Percentiles rank a stretch among this genome's conserved stretches.
Conservation (phyloP, 352 stramenopile species). For the Globisporangium viniferum region DNA sequence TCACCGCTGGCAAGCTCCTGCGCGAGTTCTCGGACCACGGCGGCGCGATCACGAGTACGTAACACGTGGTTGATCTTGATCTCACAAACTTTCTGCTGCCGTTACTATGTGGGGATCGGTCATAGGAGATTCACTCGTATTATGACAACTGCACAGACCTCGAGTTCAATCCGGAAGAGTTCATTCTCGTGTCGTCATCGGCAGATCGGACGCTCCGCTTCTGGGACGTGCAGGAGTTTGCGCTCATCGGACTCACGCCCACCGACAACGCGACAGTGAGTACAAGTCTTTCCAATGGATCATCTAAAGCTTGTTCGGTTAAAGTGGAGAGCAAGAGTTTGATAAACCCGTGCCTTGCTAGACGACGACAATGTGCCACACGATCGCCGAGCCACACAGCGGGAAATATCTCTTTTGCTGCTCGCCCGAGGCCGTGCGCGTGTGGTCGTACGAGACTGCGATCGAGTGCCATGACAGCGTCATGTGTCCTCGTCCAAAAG, state of each 20-base stretch:
- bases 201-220: constrained; percentile 78
- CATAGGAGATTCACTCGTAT: background rate
- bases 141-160: constrained; percentile 22
- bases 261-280: constrained; percentile 70
- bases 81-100: background rate
- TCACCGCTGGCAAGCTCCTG: constrained; percentile 74
- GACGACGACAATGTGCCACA: constrained; percentile 84
- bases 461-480: constrained; percentile 84
- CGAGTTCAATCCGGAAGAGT: constrained; percentile 86
- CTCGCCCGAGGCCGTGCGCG: constrained; percentile 69
- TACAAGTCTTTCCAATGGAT: background rate
- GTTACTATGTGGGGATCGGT: background rate
- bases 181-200: constrained; percentile 78
- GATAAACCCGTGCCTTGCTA: no score
- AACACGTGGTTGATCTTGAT: background rate
- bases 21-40: constrained; percentile 73
- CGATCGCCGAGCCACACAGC: constrained; percentile 65
- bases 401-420: constrained; percentile 79
- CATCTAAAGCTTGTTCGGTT: background rate
- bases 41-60: constrained; percentile 59
- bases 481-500: constrained; percentile 51
- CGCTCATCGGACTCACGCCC: constrained; percentile 74
- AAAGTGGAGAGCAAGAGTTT: no score
- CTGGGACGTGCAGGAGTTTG: constrained; percentile 85
- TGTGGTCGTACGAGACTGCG: constrained; percentile 84